phyloP scores from a whole-genome alignment of 805 yeast species.

The Ascoidea tarda region DNA sequence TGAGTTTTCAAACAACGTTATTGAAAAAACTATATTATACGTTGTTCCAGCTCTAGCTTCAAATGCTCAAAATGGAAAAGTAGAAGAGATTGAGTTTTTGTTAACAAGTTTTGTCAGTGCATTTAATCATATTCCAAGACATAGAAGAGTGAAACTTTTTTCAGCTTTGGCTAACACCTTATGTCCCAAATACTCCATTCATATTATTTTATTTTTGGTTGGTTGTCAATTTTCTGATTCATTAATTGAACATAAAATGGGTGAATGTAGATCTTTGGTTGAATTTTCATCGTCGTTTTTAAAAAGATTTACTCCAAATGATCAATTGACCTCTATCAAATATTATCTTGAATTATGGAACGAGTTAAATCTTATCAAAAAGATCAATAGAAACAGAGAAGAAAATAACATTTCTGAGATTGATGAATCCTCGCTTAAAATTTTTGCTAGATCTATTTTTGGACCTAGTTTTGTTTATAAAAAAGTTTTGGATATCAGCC shows the following conservation, averaged over 20 bases:
- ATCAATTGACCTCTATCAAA: slow-evolving; percentile 44
- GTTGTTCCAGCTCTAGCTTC: slow-evolving; percentile 81
- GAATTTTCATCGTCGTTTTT: slow-evolving; percentile 65
- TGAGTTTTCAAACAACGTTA: slow-evolving; percentile 83
- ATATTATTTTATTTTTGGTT: slow-evolving; percentile 60
- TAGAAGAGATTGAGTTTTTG: slow-evolving; percentile 68
- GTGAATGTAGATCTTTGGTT: slow-evolving; percentile 52
- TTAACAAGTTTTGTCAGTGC: slow-evolving; percentile 88
- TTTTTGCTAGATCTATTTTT: slow-evolving; percentile 44
- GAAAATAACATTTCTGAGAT: slow-evolving; percentile 20
- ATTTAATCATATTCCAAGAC: slow-evolving; percentile 90
- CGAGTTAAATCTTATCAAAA: slow-evolving; percentile 11
- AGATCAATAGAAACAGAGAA: slow-evolving; percentile 17
- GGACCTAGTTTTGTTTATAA: slow-evolving; percentile 43
- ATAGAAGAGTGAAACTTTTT: slow-evolving; percentile 79
- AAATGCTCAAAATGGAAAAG: slow-evolving; percentile 23
- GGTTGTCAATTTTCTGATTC: slow-evolving; percentile 63
- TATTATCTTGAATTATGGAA: slow-evolving; percentile 35
- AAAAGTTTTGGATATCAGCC: slow-evolving; percentile 30
- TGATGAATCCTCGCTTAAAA: slow-evolving; percentile 20
- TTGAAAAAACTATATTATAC: slow-evolving; percentile 78
- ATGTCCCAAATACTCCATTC: slow-evolving; percentile 52
- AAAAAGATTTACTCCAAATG: slow-evolving; percentile 50
- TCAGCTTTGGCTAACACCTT: slow-evolving; percentile 66
- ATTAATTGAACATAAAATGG: slow-evolving; percentile 37